phyloP scores from a whole-genome alignment of 352 stramenopile species.

The Phytophthora meadii region DNA sequence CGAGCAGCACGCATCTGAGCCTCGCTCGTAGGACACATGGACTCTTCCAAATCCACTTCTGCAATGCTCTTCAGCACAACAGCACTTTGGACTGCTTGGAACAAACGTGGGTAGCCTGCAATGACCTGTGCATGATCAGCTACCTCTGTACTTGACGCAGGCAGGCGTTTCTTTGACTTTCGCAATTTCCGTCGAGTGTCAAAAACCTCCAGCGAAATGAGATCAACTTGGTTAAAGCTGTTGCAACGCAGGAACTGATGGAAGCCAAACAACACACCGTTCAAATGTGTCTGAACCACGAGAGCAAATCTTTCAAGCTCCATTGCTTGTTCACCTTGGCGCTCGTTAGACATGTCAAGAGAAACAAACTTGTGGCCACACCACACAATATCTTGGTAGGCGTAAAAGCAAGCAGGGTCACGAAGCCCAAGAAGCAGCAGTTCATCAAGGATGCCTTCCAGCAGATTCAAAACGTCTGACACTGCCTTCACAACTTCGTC shows the following conservation, averaged over 20 bases:
- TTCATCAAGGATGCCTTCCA: slow-evolving; percentile 68
- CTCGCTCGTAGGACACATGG: slow-evolving; percentile 61
- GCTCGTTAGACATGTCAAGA: slow-evolving; percentile 4
- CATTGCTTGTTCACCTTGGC: slow-evolving; percentile 2
- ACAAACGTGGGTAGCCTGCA: slow-evolving; percentile 58
- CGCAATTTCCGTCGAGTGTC: slow-evolving; percentile 72
- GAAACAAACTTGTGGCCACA: slow-evolving; percentile 68
- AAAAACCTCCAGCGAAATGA: slow-evolving; percentile 78
- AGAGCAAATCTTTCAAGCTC: slow-evolving; percentile 61
- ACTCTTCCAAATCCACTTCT: slow-evolving; percentile 69
- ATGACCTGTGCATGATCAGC: slow-evolving; percentile 54
- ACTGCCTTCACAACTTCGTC: slow-evolving; percentile 39
- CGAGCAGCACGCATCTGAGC: slow-evolving; percentile 54
- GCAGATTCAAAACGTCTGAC: slow-evolving; percentile 37
- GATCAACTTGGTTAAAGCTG: slow-evolving; percentile 79
- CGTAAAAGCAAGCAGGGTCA: slow-evolving; percentile 68
- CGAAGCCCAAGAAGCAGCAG: slow-evolving; percentile 63
- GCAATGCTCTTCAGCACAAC: slow-evolving; percentile 64
- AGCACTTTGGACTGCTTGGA: slow-evolving; percentile 63
- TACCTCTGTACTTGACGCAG: slow-evolving; percentile 37
- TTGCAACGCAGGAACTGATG: slow-evolving; percentile 82
- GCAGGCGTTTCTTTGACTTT: slow-evolving; percentile 34
- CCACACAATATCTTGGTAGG: slow-evolving; percentile 90
- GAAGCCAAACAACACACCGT: slow-evolving; percentile 74
- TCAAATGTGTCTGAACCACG: slow-evolving; percentile 71